These are phyloP conservation scores for Penicillium sp. DNA, from an alignment of 2,329 filamentous ascomycete species.

Conservation along the genomic window DNA sequence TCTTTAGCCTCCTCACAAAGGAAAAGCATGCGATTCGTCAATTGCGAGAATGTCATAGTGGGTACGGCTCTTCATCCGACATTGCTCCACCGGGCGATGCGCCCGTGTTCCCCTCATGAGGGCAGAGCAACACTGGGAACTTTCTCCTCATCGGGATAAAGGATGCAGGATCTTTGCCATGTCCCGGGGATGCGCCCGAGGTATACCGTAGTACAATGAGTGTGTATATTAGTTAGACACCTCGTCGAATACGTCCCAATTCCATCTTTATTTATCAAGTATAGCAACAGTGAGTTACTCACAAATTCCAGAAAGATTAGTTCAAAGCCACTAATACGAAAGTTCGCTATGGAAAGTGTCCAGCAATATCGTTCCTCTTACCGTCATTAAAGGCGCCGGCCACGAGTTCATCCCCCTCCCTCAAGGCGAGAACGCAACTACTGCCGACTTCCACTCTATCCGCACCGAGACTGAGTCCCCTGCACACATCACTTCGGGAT, in stretches of 20 bases:
- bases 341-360: conserved; percentile 10
- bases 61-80: conserved; percentile 3
- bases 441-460: conserved; percentile 24
- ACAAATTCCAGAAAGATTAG: not conserved
- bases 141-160: conserved; percentile 8
- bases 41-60: too few relatives aligned
- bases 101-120: not conserved
- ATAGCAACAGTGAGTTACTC: conserved; percentile 1
- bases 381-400: conserved; percentile 24
- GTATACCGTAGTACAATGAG: not conserved
- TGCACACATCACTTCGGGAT: conserved; percentile 21
- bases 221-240: not conserved
- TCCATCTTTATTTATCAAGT: not conserved
- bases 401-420: conserved; percentile 24
- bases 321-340: not conserved
- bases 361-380: conserved; percentile 19
- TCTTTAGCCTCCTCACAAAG: not conserved
- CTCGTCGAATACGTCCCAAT: not conserved
- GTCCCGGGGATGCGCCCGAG: not conserved
- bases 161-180: not conserved
- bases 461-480: conserved; percentile 22
- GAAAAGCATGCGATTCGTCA: not conserved
- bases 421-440: conserved; percentile 22
- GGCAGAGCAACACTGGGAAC: not conserved
- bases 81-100: conserved; percentile 2